Conservation (phyloP, 2,329 filamentous ascomycete species). For the Chaetomium globosum region DNA sequence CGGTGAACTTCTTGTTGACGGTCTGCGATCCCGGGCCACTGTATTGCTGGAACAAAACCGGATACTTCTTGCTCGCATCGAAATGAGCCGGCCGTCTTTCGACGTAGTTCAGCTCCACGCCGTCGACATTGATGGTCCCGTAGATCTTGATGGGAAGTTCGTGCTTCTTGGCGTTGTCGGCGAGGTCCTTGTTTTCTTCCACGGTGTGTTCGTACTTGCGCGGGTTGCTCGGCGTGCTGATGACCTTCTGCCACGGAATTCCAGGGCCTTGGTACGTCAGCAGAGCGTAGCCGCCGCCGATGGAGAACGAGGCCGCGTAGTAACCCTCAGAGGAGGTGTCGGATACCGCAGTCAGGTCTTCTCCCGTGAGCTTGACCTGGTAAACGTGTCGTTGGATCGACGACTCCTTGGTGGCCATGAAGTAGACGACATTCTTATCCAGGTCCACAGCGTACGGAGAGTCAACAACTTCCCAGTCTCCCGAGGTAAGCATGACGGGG, state of each 20-base stretch:
- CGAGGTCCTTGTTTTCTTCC: slow-evolving; percentile 75
- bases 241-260: slow-evolving; percentile 87
- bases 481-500: slow-evolving; percentile 84
- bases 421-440: slow-evolving; percentile 85
- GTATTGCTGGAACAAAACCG: slow-evolving; percentile 93
- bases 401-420: slow-evolving; percentile 80
- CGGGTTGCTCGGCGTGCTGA: slow-evolving; percentile 74
- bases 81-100: slow-evolving; percentile 92
- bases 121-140: slow-evolving; percentile 81
- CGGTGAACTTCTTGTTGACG: slow-evolving; percentile 75
- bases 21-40: slow-evolving; percentile 91
- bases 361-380: slow-evolving; percentile 81
- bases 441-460: slow-evolving; percentile 85
- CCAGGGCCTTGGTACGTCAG: slow-evolving; percentile 80
- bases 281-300: slow-evolving; percentile 78
- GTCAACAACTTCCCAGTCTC: slow-evolving; percentile 87
- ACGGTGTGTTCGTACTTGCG: slow-evolving; percentile 68
- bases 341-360: slow-evolving; percentile 71
- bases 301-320: slow-evolving; percentile 82
- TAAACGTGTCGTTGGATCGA: slow-evolving; percentile 92
- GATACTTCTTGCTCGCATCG: slow-evolving; percentile 79
- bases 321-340: slow-evolving; percentile 74
- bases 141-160: slow-evolving; percentile 84
- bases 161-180: slow-evolving; percentile 69
- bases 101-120: slow-evolving; percentile 69